Evolutionary conservation across 345 rosid species (phyloP).

Genomic region (Aquilaria yunnanensis): DNA sequence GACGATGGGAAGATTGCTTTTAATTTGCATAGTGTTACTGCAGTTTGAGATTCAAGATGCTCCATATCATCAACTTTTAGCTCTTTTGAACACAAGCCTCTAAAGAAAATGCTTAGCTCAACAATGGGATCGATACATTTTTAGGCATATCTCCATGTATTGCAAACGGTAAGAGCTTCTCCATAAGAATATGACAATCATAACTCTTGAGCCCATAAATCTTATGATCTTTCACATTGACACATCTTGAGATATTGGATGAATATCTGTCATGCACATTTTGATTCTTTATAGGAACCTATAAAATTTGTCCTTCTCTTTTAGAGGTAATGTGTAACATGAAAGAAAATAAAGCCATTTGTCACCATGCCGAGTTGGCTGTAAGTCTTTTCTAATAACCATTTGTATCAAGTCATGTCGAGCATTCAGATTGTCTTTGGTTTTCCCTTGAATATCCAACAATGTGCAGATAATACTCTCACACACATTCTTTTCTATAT

Average conservation of each 20-base stretch:
- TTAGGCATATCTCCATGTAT: constrained; percentile 2
- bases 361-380: background rate
- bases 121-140: background rate
- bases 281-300: background rate
- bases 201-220: background rate
- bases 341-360: background rate
- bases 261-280: constrained; percentile 7
- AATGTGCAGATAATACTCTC: background rate
- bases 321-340: background rate
- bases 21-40: background rate
- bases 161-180: constrained; percentile 3
- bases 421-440: background rate
- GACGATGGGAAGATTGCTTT: constrained; percentile 1
- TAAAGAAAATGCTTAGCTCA: constrained; percentile 4
- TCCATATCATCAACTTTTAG: background rate
- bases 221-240: constrained; percentile 3
- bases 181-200: constrained; percentile 12
- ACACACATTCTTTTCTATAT: background rate
- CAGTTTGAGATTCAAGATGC: background rate
- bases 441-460: background rate
- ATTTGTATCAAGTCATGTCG: background rate
- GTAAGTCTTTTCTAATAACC: background rate
- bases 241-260: constrained; percentile 5
- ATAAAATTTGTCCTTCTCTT: background rate
- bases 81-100: background rate